These are phyloP conservation scores for Echria macrotheca DNA, from an alignment of 495 filamentous ascomycete genomes.

Conservation along the genomic window DNA sequence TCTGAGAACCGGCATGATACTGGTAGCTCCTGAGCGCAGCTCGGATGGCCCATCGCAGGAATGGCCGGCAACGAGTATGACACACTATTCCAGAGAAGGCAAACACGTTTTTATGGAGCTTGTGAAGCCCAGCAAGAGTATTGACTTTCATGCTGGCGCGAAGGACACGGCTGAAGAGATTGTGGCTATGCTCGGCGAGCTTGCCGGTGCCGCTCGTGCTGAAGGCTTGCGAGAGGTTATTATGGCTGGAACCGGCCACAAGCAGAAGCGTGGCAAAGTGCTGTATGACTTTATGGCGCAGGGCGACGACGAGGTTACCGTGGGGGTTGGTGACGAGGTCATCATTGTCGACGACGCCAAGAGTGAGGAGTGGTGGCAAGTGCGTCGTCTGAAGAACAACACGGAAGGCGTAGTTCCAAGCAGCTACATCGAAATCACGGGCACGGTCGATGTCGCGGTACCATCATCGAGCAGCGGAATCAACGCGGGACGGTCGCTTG, in stretches of 20 bases:
- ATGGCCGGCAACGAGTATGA: constrained; percentile 90
- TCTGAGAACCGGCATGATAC: constrained; percentile 74
- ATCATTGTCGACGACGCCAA: constrained; percentile 81
- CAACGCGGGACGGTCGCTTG: constrained; percentile 63
- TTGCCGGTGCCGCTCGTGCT: constrained; percentile 76
- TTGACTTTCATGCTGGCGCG: constrained; percentile 94
- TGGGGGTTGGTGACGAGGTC: constrained; percentile 84
- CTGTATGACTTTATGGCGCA: constrained; percentile 96
- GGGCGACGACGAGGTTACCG: constrained; percentile 93
- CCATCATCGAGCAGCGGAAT: constrained; percentile 45
- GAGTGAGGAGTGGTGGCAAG: constrained; percentile 98
- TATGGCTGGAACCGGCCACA: constrained; percentile 61
- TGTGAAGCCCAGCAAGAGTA: constrained; percentile 80
- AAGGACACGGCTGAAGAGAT: constrained; percentile 97
- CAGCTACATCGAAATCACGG: constrained; percentile 87
- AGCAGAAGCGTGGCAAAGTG: constrained; percentile 71
- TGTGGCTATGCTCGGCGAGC: constrained; percentile 76
- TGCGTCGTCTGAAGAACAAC: constrained; percentile 80
- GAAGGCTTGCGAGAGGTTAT: constrained; percentile 85
- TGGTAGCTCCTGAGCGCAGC: constrained; percentile 81
- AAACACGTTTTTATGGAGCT: constrained; percentile 97
- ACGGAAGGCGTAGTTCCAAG: constrained; percentile 97
- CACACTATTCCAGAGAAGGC: constrained; percentile 92
- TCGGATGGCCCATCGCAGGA: constrained; percentile 77
- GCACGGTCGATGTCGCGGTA: constrained; percentile 43